phyloP scores from a whole-genome alignment of 2,329 filamentous ascomycete genomes.

The Colletotrichum costaricense region DNA sequence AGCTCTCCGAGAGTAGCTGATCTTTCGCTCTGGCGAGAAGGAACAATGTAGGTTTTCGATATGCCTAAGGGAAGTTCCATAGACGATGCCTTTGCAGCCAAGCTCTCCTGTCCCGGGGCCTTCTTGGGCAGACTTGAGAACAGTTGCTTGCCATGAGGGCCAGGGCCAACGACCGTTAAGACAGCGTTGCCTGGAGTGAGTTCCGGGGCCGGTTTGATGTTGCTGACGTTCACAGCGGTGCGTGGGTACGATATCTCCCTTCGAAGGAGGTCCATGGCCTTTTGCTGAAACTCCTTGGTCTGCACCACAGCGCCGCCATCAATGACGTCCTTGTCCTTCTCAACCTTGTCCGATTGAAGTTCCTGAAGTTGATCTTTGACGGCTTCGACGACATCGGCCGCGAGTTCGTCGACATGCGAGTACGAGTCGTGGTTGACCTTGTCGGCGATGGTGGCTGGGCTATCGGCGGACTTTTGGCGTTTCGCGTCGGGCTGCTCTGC shows the following conservation, averaged over 20 bases:
- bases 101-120: conserved; percentile 66
- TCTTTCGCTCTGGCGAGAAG: conserved; percentile 55
- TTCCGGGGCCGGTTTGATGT: conserved; percentile 53
- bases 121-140: conserved; percentile 82
- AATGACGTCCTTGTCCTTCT: conserved; percentile 44
- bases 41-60: conserved; percentile 72
- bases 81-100: not conserved
- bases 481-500: conserved; percentile 67
- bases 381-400: conserved; percentile 65
- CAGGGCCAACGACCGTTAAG: conserved; percentile 81
- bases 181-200: conserved; percentile 59
- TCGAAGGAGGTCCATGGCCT: conserved; percentile 71
- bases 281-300: conserved; percentile 69
- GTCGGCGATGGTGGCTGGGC: conserved; percentile 57
- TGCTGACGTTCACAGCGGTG: conserved; percentile 47
- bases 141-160: conserved; percentile 79
- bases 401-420: conserved; percentile 72
- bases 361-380: conserved; percentile 61
- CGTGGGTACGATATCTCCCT: conserved; percentile 68
- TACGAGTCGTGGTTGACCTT: conserved; percentile 65
- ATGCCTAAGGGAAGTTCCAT: conserved; percentile 77
- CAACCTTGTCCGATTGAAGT: conserved; percentile 48
- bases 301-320: conserved; percentile 50
- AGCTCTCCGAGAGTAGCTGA: conserved; percentile 77
- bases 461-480: conserved; percentile 67